These are phyloP conservation scores for Patellifolia procumbens DNA, from an alignment of 179 eudicot genomes.

Conservation along the genomic window DNA sequence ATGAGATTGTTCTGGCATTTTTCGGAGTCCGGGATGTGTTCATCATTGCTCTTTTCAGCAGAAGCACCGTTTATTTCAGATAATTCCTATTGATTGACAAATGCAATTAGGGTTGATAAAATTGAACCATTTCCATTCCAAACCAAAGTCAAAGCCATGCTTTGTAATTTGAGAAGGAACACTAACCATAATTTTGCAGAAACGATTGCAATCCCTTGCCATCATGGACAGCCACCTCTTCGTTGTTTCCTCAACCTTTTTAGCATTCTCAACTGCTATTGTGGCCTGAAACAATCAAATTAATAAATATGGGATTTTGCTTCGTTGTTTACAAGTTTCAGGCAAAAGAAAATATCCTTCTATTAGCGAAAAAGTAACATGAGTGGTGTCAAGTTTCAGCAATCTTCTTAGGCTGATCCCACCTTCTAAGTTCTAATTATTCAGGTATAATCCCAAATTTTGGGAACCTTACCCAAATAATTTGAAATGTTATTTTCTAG, in stretches of 20 bases:
- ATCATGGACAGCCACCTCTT: conserved; percentile 65
- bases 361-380: too few species aligned
- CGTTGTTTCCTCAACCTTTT: conserved; percentile 71
- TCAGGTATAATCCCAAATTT: not conserved
- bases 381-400: too few species aligned
- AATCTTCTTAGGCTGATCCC: too few species aligned
- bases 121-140: not conserved
- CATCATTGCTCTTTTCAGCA: conserved; percentile 31
- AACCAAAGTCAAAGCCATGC: not conserved
- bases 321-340: not conserved
- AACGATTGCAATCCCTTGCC: conserved; percentile 88
- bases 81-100: conserved; percentile 41
- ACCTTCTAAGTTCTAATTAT: too few species aligned
- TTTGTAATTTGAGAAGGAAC: conserved; percentile 2
- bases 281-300: conserved; percentile 18
- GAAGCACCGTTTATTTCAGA: conserved; percentile 39
- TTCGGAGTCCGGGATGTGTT: conserved; percentile 8
- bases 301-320: not conserved
- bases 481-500: too few species aligned
- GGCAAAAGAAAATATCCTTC: too few species aligned
- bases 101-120: not conserved
- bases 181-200: conserved; percentile 87
- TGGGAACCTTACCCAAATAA: not conserved
- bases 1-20: not conserved
- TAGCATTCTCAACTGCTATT: conserved; percentile 58